These are phyloP conservation scores for Dactylonectria macrodidyma DNA, from an alignment of 2,329 filamentous ascomycete genomes.

Conservation along the genomic window DNA sequence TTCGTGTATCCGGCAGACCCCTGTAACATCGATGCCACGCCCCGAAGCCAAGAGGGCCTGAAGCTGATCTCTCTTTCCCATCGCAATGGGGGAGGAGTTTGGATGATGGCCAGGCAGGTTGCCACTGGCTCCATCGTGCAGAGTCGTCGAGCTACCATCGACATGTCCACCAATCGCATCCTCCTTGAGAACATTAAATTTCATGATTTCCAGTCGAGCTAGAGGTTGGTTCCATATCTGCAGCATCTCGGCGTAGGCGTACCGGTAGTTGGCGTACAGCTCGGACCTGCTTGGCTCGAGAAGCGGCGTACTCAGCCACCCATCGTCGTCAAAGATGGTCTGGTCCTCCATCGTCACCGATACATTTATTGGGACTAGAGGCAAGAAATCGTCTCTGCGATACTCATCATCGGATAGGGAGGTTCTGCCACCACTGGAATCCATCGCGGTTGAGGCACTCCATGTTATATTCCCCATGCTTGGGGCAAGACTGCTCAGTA, in stretches of 20 bases:
- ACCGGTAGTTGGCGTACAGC: constrained; percentile 73
- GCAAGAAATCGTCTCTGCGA: constrained; percentile 61
- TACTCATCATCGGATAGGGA: constrained; percentile 70
- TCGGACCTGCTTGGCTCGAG: constrained; percentile 66
- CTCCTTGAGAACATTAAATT: constrained; percentile 75
- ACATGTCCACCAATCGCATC: constrained; percentile 51
- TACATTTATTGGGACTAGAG: constrained; percentile 66
- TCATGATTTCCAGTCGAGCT: constrained; percentile 76
- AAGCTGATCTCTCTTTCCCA: constrained; percentile 70
- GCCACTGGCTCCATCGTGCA: constrained; percentile 57
- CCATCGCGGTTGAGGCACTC: constrained; percentile 62
- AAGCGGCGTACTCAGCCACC: constrained; percentile 73
- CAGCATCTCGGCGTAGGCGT: constrained; percentile 78
- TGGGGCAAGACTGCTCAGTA: constrained; percentile 68
- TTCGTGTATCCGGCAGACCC: constrained; percentile 75
- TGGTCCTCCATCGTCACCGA: constrained; percentile 72
- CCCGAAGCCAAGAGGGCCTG: constrained; percentile 65
- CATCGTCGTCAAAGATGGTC: constrained; percentile 78
- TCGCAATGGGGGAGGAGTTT: constrained; percentile 66
- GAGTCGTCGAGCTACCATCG: constrained; percentile 53
- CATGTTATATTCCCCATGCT: constrained; percentile 64
- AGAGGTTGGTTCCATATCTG: constrained; percentile 77
- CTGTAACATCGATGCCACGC: constrained; percentile 74
- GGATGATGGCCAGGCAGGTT: constrained; percentile 54
- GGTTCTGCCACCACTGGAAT: constrained; percentile 63